Evolutionary conservation across 106 monocot genomes (phyloP).

Genomic region (Phalaenopsis equestris): DNA sequence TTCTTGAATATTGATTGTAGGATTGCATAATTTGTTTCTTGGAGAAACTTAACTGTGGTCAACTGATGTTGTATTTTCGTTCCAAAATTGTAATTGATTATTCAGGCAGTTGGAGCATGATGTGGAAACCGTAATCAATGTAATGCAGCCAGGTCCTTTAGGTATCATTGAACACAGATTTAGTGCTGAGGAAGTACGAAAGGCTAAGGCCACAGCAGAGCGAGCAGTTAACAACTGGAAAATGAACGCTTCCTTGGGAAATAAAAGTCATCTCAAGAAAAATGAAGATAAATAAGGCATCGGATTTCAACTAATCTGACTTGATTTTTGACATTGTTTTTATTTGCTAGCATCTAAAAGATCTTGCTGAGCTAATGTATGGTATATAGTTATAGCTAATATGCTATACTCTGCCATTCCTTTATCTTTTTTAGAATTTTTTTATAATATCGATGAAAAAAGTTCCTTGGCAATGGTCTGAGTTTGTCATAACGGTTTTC

Average conservation of each 20-base stretch:
- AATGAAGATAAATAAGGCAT: too few relatives aligned
- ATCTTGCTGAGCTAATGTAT: neutral
- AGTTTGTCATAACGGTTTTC: too few relatives aligned
- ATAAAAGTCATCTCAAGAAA: neutral
- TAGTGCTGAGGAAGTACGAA: conserved; percentile 26
- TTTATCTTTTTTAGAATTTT: neutral
- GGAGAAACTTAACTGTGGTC: too few relatives aligned
- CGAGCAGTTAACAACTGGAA: conserved; percentile 38
- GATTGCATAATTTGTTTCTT: too few relatives aligned
- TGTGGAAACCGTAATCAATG: conserved; percentile 40
- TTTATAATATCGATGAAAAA: neutral
- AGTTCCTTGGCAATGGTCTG: neutral
- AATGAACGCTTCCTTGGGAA: conserved; percentile 7
- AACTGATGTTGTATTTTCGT: too few relatives aligned
- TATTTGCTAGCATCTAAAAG: neutral
- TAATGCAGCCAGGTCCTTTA: conserved; percentile 40
- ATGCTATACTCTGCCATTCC: neutral
- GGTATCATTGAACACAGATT: conserved; percentile 53
- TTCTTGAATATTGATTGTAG: too few relatives aligned
- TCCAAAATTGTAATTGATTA: too few relatives aligned
- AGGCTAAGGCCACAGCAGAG: conserved; percentile 27
- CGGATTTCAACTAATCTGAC: too few relatives aligned
- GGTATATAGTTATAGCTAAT: too few relatives aligned
- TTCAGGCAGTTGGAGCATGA: conserved; percentile 43
- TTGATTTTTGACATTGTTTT: neutral